A percentile compares a stretch with the other conserved stretches of the same genome.
Conservation (phyloP, 2,329 filamentous ascomycete genomes). For the Esteya vermicola region DNA sequence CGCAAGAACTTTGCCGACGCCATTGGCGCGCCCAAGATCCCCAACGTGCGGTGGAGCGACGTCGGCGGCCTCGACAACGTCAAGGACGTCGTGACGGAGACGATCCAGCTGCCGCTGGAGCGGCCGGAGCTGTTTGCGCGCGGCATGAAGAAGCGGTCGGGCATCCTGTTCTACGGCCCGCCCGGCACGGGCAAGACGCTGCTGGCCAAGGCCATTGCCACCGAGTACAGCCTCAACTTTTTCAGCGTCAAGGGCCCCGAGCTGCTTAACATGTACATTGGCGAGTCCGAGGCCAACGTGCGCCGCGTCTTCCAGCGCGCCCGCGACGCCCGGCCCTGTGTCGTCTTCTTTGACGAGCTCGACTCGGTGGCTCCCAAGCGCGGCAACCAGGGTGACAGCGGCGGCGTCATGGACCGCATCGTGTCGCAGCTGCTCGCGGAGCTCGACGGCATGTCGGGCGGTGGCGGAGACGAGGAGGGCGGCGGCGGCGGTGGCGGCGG, state of each 20-base stretch:
- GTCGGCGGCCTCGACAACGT: conserved; percentile 87
- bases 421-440: conserved; percentile 91
- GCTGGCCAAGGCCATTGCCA: conserved; percentile 86
- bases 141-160: conserved; percentile 95
- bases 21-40: conserved; percentile 95
- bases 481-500: not conserved
- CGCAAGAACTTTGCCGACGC: conserved; percentile 97
- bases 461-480: conserved; percentile 5
- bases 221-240: conserved; percentile 88
- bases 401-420: conserved; percentile 96
- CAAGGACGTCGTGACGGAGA: conserved; percentile 94
- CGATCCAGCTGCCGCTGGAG: conserved; percentile 84
- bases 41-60: conserved; percentile 92
- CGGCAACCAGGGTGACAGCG: conserved; percentile 92
- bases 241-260: conserved; percentile 89
- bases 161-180: conserved; percentile 83
- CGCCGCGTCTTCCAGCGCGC: conserved; percentile 79
- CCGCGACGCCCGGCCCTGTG: conserved; percentile 71
- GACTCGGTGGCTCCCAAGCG: conserved; percentile 92
- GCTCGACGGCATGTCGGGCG: conserved; percentile 79
- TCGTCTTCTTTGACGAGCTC: conserved; percentile 87
- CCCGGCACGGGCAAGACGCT: conserved; percentile 86
- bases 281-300: conserved; percentile 86
- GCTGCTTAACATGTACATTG: conserved; percentile 91
- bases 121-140: conserved; percentile 89